phyloP scores from a whole-genome alignment of 176 grass and related monocot genomes.

The Ensete glaucum region DNA sequence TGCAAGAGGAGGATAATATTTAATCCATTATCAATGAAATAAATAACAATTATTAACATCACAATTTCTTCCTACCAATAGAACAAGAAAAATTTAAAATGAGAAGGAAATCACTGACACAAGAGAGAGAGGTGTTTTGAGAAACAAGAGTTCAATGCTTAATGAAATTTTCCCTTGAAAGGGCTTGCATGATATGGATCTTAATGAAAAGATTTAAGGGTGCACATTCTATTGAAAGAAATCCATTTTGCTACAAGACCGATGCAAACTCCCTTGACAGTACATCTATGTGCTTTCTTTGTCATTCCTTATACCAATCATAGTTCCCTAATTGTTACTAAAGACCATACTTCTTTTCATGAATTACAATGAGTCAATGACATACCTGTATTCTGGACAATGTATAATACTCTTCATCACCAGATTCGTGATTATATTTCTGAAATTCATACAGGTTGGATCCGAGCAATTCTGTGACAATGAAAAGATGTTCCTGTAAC shows the following conservation, averaged over 20 bases:
- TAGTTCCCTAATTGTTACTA: too few relatives aligned
- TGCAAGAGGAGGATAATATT: background rate
- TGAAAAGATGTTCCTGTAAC: conserved; percentile 91
- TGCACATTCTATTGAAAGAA: background rate
- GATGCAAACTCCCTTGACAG: too few relatives aligned
- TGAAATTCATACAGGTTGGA: conserved; percentile 96
- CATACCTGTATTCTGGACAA: conserved; percentile 92
- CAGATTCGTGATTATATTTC: conserved; percentile 86
- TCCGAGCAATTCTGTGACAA: conserved; percentile 85
- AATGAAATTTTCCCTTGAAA: background rate
- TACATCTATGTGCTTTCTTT: background rate
- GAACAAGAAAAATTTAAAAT: background rate
- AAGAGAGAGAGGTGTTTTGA: background rate
- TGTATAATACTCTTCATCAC: conserved; percentile 69
- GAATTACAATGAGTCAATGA: background rate
- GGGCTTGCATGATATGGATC: background rate
- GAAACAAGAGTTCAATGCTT: background rate
- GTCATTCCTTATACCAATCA: background rate
- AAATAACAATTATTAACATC: background rate
- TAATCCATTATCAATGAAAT: background rate
- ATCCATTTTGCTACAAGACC: background rate
- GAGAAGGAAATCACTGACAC: too few relatives aligned
- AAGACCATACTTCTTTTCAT: background rate
- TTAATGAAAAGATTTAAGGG: background rate
- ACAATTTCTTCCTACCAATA: background rate